phyloP scores from a whole-genome alignment of 768 basidiomycete species.

The Tremella mesenterica region DNA sequence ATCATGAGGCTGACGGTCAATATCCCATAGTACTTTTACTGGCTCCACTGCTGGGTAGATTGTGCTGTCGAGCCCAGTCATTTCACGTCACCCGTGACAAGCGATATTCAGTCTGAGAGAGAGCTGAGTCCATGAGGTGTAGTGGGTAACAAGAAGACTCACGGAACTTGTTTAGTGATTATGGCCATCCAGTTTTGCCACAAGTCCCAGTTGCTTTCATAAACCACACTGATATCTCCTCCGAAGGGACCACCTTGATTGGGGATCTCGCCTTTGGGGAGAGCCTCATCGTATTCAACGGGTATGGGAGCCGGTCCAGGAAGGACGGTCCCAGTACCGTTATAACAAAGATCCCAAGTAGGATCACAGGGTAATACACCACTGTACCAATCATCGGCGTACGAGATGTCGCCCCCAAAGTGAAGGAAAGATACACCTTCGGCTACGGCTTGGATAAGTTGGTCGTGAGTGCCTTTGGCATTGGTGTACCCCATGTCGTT shows the following conservation, averaged over 20 bases:
- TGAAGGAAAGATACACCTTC: slow-evolving; percentile 20
- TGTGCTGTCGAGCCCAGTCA: neutral
- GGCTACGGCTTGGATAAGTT: slow-evolving; percentile 16
- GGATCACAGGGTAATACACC: slow-evolving; percentile 20
- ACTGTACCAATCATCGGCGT: slow-evolving; percentile 25
- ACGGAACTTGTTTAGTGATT: slow-evolving; percentile 19
- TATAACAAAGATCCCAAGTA: slow-evolving; percentile 22
- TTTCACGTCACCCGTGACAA: neutral
- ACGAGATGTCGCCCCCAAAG: slow-evolving; percentile 25
- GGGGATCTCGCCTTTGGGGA: slow-evolving; percentile 15
- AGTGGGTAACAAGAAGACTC: slow-evolving; percentile 10
- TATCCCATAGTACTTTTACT: too few relatives aligned
- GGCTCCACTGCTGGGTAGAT: neutral
- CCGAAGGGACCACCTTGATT: slow-evolving; percentile 20
- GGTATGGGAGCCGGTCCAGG: slow-evolving; percentile 9
- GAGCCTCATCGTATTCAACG: slow-evolving; percentile 9
- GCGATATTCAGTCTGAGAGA: too few relatives aligned
- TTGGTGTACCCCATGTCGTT: slow-evolving; percentile 33
- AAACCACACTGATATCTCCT: slow-evolving; percentile 14
- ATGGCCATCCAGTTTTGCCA: slow-evolving; percentile 20
- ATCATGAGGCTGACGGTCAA: slow-evolving; percentile 17
- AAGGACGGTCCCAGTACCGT: slow-evolving; percentile 14
- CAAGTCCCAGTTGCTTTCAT: slow-evolving; percentile 23
- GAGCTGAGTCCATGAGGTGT: too few relatives aligned
- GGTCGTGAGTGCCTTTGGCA: slow-evolving; percentile 15